These are phyloP conservation scores for Fusarium burgessii DNA, from an alignment of 2,329 filamentous ascomycete species.

Conservation along the genomic window DNA sequence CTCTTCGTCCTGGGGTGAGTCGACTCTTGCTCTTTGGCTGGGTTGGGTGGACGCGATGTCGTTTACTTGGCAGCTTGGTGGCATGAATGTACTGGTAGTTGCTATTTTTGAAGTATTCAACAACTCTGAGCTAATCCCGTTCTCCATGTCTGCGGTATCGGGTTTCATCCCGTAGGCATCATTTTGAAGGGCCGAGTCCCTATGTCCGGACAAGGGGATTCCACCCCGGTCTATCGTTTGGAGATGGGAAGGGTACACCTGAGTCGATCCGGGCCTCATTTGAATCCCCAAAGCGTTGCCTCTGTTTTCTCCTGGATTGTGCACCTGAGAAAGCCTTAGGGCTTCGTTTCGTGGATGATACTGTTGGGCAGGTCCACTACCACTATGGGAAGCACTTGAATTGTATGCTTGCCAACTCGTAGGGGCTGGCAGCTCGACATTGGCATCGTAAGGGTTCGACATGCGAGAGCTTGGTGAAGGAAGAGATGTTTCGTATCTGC, in stretches of 20 bases:
- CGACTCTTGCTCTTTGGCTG: conserved; percentile 54
- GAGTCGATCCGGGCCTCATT: conserved; percentile 64
- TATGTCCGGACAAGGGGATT: conserved; percentile 10
- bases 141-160: conserved; percentile 1
- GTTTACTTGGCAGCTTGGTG: conserved; percentile 51
- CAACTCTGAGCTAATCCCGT: not conserved
- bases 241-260: conserved; percentile 14
- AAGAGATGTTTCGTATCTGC: conserved; percentile 63
- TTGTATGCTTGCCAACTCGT: conserved; percentile 69
- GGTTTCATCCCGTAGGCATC: conserved; percentile 21
- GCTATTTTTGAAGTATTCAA: not conserved
- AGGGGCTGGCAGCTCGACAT: conserved; percentile 62
- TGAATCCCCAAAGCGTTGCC: conserved; percentile 71
- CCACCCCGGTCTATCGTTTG: conserved; percentile 10
- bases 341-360: conserved; percentile 57
- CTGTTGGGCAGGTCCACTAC: conserved; percentile 59
- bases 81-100: conserved; percentile 5
- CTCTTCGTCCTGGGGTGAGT: conserved; percentile 60
- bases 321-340: conserved; percentile 27
- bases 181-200: conserved; percentile 9
- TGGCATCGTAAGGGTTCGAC: conserved; percentile 66
- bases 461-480: conserved; percentile 65
- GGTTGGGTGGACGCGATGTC: conserved; percentile 50
- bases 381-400: conserved; percentile 61
- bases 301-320: conserved; percentile 52